phyloP scores from a whole-genome alignment of 805 yeast species.

The Metschnikowia proteae region DNA sequence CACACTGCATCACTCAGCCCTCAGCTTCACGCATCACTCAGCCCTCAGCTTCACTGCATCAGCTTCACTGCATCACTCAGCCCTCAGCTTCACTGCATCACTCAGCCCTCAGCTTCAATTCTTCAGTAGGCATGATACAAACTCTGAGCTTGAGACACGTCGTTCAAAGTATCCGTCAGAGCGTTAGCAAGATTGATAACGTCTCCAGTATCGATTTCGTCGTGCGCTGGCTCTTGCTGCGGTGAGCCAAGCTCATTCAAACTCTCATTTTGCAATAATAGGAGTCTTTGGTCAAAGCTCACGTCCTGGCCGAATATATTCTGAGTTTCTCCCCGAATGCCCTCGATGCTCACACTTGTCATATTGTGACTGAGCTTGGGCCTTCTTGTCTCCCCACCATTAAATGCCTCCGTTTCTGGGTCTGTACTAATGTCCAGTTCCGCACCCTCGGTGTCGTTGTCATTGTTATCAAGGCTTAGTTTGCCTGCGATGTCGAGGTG shows the following conservation, averaged over 20 bases:
- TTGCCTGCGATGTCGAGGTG: background rate
- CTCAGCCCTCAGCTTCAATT: background rate
- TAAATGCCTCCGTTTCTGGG: background rate
- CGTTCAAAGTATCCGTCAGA: slow-evolving; percentile 27
- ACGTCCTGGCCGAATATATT: slow-evolving; percentile 19
- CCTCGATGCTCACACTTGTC: slow-evolving; percentile 6
- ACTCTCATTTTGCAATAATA: slow-evolving; percentile 26
- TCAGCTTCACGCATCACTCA: background rate
- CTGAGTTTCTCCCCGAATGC: slow-evolving; percentile 7
- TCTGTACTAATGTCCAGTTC: slow-evolving; percentile 5
- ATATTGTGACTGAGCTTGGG: background rate
- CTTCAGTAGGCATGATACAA: slow-evolving; percentile 22
- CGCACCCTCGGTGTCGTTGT: slow-evolving; percentile 1
- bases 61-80: no score
- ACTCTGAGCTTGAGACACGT: slow-evolving; percentile 19
- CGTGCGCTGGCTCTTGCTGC: background rate
- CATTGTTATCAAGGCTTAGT: background rate
- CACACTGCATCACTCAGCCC: background rate
- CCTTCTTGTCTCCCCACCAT: background rate
- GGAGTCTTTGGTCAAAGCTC: slow-evolving; percentile 25
- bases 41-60: background rate
- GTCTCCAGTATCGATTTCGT: background rate
- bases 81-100: background rate
- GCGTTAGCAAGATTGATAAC: slow-evolving; percentile 7
- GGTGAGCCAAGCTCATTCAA: slow-evolving; percentile 13